Base-by-base conservation (phyloP, 2,329 filamentous ascomycete species). In the Exophiala sp. region DNA sequence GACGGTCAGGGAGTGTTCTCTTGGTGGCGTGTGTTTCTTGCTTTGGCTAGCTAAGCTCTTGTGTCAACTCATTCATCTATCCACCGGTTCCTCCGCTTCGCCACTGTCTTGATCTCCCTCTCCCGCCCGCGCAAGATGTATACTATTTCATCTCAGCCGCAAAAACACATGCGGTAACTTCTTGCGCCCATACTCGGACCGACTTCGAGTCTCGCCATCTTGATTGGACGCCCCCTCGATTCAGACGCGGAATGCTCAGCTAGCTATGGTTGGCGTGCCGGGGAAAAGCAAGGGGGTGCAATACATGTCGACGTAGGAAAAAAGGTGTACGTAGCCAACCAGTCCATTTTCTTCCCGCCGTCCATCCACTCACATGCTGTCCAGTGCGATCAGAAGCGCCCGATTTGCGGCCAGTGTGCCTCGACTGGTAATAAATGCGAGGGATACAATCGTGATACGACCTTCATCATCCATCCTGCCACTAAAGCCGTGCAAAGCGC, bases 201-300 rank as follows among this genome's bases (percentile, higher is more conserved):
- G 43, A 44, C 14, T 9, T 35, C 16, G 9, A 23, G 11, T 6
- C 3, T 23, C 41, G 13, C 34, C 16, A 16, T 6, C 41, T 13
- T 40, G 16, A 22, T 39, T 29, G 38, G 46, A 27, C 32, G 13
- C 22, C 10, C 9, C 21, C 18, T 40, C 22, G 38, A 14, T 22
- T 9, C 2, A 35, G 11, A 37, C 27, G 16, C 22, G 49, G 41
- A 47, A 52, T 52, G 49, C 21, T 40, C 18, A 32, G 35, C 13
- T 39, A 39, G 37, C 34, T 21, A 81, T 81, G 79, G 79, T 81
- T 57, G 79, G 79, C 46, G 79, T 82, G 50, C 73, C 78, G 30
- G 79, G 79, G 44, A 82, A 81, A 64, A 82, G 78, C 63, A 81
- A 81, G 64, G 79, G n/a, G 79, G 30, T 82, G 79, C 66, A 79